Evolutionary conservation across 768 basidiomycete genomes (phyloP).

Genomic region (Dentipellis fragilis): DNA sequence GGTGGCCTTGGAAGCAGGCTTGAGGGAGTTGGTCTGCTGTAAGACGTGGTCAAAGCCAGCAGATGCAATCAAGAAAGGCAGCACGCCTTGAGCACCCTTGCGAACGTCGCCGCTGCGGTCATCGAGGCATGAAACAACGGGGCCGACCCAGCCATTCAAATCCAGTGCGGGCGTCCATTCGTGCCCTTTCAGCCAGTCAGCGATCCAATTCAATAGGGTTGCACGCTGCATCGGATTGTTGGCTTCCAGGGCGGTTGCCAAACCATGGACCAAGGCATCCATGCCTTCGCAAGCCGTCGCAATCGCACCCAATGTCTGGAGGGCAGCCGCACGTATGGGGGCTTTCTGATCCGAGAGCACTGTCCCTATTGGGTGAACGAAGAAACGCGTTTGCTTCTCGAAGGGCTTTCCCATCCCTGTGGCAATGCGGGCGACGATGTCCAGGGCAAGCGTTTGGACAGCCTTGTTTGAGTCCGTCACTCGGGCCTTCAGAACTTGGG

Average conservation of each 20-base stretch:
- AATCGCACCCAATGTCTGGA: slow-evolving; percentile 74
- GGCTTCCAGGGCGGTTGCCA: slow-evolving; percentile 75
- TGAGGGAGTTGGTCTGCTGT: slow-evolving; percentile 77
- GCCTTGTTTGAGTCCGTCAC: slow-evolving; percentile 90
- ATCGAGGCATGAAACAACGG: slow-evolving; percentile 72
- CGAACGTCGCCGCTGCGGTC: slow-evolving; percentile 88
- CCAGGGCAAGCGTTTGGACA: slow-evolving; percentile 83
- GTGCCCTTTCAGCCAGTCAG: slow-evolving; percentile 67
- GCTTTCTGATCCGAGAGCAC: slow-evolving; percentile 92
- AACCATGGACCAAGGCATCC: slow-evolving; percentile 69
- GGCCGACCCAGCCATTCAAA: slow-evolving; percentile 53
- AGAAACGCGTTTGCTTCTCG: slow-evolving; percentile 77
- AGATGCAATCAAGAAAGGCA: slow-evolving; percentile 64
- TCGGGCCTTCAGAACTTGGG: slow-evolving; percentile 77
- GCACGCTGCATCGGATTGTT: slow-evolving; percentile 83
- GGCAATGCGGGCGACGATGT: slow-evolving; percentile 84
- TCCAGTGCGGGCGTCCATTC: slow-evolving; percentile 49
- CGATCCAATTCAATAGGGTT: slow-evolving; percentile 69
- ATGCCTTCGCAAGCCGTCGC: slow-evolving; percentile 76
- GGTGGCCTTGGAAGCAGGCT: slow-evolving; percentile 81
- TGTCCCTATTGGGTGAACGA: slow-evolving; percentile 65
- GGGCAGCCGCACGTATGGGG: slow-evolving; percentile 66
- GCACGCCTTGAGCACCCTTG: slow-evolving; percentile 76
- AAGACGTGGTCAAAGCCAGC: slow-evolving; percentile 81
- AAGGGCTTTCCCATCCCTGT: slow-evolving; percentile 93